Conservation (phyloP, 176 grass and related monocot species). For the Coix lacrymajobi region DNA sequence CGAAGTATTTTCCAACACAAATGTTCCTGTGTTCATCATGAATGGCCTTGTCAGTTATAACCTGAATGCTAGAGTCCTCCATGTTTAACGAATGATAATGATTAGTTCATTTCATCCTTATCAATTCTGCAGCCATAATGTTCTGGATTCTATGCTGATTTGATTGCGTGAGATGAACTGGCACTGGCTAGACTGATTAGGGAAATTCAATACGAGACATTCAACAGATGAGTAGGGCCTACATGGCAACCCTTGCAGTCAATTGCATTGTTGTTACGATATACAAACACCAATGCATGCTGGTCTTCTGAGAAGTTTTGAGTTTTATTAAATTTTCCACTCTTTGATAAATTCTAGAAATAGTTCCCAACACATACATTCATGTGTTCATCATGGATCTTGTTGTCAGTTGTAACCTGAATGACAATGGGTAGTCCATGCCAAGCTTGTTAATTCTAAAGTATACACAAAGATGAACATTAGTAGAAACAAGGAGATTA, state of each 20-base stretch:
- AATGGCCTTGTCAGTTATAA: neutral
- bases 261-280: neutral
- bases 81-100: neutral
- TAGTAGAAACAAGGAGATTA: neutral
- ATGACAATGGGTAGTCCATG: neutral
- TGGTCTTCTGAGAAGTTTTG: neutral
- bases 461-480: neutral
- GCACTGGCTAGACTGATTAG: neutral
- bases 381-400: neutral
- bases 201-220: neutral
- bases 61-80: neutral
- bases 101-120: neutral
- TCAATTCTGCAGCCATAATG: neutral
- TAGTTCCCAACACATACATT: neutral
- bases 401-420: neutral
- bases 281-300: neutral
- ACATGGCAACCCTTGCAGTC: neutral
- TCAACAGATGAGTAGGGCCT: neutral
- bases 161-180: neutral
- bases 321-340: neutral
- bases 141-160: neutral
- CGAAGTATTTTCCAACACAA: neutral
- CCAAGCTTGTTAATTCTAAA: neutral
- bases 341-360: neutral
- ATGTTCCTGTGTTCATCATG: neutral